phyloP scores from a whole-genome alignment of 768 basidiomycete genomes.

The Russula ochroleuca region DNA sequence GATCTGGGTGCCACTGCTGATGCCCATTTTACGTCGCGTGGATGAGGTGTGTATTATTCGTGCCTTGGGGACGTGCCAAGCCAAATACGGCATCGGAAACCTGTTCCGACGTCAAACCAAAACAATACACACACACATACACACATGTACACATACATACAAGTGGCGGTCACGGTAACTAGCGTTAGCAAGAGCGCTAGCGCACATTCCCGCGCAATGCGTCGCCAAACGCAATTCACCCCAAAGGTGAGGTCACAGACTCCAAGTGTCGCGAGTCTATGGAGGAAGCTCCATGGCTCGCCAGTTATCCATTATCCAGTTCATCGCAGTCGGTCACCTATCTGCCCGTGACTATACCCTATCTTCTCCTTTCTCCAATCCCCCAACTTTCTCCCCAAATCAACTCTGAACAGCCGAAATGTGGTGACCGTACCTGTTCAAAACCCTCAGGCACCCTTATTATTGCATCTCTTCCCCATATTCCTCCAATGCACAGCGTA shows the following conservation, averaged over 20 bases:
- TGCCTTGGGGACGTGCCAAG: background rate
- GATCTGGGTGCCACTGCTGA: background rate
- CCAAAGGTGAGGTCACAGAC: background rate
- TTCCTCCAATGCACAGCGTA: no score
- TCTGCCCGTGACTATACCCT: constrained; percentile 17
- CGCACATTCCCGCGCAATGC: no score
- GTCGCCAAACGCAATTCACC: background rate
- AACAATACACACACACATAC: no score
- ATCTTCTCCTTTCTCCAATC: no score
- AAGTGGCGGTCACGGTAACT: no score
- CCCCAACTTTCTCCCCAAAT: no score
- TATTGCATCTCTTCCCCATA: no score
- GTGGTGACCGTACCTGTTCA: no score
- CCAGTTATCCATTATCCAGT: background rate
- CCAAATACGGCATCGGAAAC: background rate
- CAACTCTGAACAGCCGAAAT: no score
- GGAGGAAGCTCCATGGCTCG: background rate
- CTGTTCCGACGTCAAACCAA: background rate
- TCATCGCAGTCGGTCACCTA: constrained; percentile 3
- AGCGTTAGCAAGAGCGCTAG: no score
- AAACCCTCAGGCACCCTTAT: no score
- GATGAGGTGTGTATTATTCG: background rate
- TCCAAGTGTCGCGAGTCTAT: background rate
- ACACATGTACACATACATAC: no score
- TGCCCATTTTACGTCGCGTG: background rate